These are phyloP conservation scores for Allantophomopsis lycopodina DNA, from an alignment of 2,329 filamentous ascomycete species.

Conservation along the genomic window DNA sequence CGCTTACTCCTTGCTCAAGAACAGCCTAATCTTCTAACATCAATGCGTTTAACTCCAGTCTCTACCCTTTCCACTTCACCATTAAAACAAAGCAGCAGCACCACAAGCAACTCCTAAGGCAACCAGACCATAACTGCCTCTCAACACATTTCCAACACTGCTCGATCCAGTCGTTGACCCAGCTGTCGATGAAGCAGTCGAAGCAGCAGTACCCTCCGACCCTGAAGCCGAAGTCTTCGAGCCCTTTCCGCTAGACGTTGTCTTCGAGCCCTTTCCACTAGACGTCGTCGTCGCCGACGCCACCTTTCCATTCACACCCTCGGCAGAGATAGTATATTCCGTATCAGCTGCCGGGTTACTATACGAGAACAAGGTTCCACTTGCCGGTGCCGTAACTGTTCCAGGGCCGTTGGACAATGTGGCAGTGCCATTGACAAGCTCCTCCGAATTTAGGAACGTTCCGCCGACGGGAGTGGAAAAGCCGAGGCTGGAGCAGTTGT, in stretches of 20 bases:
- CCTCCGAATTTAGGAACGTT: conserved; percentile 9
- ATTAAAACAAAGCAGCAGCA: too few species aligned
- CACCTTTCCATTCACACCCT: conserved; percentile 1
- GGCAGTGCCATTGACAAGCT: conserved; percentile 17
- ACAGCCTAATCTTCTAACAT: too few species aligned
- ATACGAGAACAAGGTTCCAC: conserved; percentile 21
- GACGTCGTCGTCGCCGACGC: background rate
- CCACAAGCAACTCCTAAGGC: too few species aligned
- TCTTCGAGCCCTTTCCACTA: background rate
- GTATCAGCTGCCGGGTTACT: conserved; percentile 15
- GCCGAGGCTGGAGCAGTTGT: conserved; percentile 11
- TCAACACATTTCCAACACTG: too few species aligned
- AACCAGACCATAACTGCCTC: too few species aligned
- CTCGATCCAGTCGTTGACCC: too few species aligned
- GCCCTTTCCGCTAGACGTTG: background rate
- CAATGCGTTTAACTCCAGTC: too few species aligned
- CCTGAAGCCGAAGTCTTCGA: too few species aligned
- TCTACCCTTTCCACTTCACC: too few species aligned
- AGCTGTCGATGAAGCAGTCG: too few species aligned
- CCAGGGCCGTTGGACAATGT: conserved; percentile 17
- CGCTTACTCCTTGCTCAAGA: too few species aligned
- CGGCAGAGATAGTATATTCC: conserved; percentile 22
- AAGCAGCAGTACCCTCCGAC: too few species aligned
- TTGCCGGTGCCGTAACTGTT: conserved; percentile 19
- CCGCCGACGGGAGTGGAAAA: conserved; percentile 9